phyloP scores from a whole-genome alignment of 257 asterid species.

The Verbena officinalis region DNA sequence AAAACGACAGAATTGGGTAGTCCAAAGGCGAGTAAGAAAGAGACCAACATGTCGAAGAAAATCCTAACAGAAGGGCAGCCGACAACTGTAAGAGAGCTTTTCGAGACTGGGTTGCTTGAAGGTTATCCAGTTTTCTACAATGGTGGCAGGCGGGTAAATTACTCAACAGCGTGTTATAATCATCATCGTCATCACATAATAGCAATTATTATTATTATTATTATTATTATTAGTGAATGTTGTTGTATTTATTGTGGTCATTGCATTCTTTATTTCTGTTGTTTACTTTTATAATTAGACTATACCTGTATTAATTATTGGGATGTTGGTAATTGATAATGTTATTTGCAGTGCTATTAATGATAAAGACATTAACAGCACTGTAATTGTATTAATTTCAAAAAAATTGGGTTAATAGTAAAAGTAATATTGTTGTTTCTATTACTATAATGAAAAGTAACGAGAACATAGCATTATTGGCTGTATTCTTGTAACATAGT shows the following conservation, averaged over 20 bases:
- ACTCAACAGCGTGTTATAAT: background rate
- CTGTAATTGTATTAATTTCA: too few species aligned
- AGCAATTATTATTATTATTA: conserved; percentile 5
- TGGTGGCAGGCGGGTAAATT: conserved; percentile 85
- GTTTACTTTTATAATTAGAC: too few species aligned
- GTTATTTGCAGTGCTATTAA: too few species aligned
- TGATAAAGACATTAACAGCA: too few species aligned
- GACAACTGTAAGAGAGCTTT: conserved; percentile 85
- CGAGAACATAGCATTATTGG: too few species aligned
- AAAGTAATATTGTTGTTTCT: too few species aligned
- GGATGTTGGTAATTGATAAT: too few species aligned
- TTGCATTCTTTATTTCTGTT: too few species aligned
- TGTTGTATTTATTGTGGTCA: background rate
- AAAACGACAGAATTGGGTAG: conserved; percentile 35
- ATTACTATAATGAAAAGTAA: too few species aligned
- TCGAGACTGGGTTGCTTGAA: conserved; percentile 89
- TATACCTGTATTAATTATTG: too few species aligned
- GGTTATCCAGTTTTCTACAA: conserved; percentile 98
- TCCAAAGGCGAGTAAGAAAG: conserved; percentile 51
- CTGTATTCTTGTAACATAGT: too few species aligned
- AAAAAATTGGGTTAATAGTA: too few species aligned
- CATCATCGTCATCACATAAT: background rate
- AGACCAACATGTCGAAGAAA: conserved; percentile 71
- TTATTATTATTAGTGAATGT: conserved; percentile 1
- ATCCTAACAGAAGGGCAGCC: conserved; percentile 63